Conservation (phyloP, 371 early-diverging fungal genomes). For the Mortierella sp. region DNA sequence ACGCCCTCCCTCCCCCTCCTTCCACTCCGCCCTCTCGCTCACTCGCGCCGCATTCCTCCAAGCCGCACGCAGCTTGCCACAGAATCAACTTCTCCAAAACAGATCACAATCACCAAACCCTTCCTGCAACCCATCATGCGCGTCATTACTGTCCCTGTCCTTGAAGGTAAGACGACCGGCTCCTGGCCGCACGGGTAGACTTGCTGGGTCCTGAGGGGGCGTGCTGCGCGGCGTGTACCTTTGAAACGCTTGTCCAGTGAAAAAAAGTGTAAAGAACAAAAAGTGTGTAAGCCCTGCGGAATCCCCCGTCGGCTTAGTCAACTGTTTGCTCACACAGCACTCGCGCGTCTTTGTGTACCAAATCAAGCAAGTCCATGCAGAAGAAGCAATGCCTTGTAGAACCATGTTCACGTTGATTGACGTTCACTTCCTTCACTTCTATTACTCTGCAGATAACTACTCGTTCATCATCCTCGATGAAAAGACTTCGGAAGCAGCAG, state of each 20-base stretch:
- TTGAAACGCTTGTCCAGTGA: neutral
- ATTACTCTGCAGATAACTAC: constrained; percentile 60
- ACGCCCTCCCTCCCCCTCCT: no score
- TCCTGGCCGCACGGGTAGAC: no score
- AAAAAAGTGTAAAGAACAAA: neutral
- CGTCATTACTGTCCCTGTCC: constrained; percentile 63
- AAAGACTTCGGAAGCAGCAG: constrained; percentile 64
- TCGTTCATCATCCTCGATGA: constrained; percentile 64
- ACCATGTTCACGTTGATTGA: no score
- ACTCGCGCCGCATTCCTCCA: no score
- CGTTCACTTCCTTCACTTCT: neutral
- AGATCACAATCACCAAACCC: neutral
- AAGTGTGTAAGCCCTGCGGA: neutral
- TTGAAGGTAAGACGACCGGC: constrained; percentile 28
- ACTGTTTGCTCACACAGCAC: no score
- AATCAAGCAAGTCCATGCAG: neutral
- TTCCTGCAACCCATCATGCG: constrained; percentile 53
- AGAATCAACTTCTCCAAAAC: no score
- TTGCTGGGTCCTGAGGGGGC: no score
- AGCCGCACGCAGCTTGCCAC: no score
- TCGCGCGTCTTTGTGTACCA: constrained; percentile 2
- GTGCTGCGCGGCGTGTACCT: no score
- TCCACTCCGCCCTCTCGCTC: no score
- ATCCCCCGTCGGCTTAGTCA: no score
- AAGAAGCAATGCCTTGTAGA: no score